phyloP scores from a whole-genome alignment of 2,329 filamentous ascomycete genomes.

The Pestalotiopsis sp. region DNA sequence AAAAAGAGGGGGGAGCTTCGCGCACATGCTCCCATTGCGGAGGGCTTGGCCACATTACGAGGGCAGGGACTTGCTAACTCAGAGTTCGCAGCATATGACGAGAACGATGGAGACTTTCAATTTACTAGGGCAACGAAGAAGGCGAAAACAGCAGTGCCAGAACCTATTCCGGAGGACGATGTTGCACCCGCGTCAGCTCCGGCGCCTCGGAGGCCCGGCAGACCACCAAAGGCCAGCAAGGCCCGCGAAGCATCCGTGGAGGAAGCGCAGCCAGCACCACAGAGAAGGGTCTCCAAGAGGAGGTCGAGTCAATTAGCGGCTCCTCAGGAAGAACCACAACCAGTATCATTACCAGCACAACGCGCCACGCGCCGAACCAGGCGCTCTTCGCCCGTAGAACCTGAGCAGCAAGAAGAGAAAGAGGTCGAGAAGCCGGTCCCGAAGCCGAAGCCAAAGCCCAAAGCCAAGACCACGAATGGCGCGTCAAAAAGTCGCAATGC shows the following conservation, averaged over 20 bases:
- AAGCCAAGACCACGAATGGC: slow-evolving; percentile 23
- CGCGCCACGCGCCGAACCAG: slow-evolving; percentile 43
- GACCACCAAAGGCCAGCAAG: slow-evolving; percentile 32
- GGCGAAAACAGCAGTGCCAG: slow-evolving; percentile 56
- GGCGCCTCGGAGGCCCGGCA: slow-evolving; percentile 36
- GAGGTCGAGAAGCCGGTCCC: slow-evolving; percentile 21
- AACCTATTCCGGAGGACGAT: slow-evolving; percentile 40
- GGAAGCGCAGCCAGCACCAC: slow-evolving; percentile 32
- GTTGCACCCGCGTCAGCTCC: slow-evolving; percentile 35
- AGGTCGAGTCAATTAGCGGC: slow-evolving; percentile 30
- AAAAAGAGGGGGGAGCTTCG: neutral
- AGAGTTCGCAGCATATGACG: slow-evolving; percentile 55
- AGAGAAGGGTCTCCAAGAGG: slow-evolving; percentile 40
- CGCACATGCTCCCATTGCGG: neutral
- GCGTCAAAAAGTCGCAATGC: neutral
- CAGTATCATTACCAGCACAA: slow-evolving; percentile 31
- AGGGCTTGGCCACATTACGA: neutral
- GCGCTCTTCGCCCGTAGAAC: slow-evolving; percentile 41
- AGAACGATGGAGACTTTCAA: slow-evolving; percentile 75
- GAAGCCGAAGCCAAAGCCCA: slow-evolving; percentile 22
- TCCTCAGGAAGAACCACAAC: slow-evolving; percentile 22
- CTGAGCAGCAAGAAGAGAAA: slow-evolving; percentile 19
- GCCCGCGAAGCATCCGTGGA: slow-evolving; percentile 20
- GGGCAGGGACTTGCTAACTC: neutral
- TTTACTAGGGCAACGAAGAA: slow-evolving; percentile 70